Percentiles rank a stretch among this genome's conserved stretches.
These are phyloP conservation scores for Phytophthora chlamydospora DNA, from an alignment of 352 stramenopile genomes.

Conservation along the genomic window DNA sequence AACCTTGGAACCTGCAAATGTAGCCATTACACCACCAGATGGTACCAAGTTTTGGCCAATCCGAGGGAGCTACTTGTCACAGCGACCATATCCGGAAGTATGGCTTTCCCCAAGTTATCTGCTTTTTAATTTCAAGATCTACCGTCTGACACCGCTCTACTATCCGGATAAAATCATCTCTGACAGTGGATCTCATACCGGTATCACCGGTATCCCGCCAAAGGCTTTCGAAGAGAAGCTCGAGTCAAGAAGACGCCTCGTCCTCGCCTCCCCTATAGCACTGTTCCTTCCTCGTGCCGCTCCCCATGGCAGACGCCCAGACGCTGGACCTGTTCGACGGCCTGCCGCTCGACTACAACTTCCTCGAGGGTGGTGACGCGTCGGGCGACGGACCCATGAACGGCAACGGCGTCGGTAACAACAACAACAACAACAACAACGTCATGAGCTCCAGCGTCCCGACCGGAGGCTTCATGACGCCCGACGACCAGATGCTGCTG, in stretches of 20 bases:
- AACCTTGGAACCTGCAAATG: neutral
- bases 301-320: slow-evolving; percentile 47
- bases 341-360: slow-evolving; percentile 59
- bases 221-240: neutral
- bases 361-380: slow-evolving; percentile 32
- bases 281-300: slow-evolving; percentile 9
- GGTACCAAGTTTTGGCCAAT: slow-evolving; percentile 1
- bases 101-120: too few relatives aligned
- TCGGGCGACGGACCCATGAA: slow-evolving; percentile 6
- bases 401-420: neutral
- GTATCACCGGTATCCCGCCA: slow-evolving; percentile 10
- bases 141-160: too few relatives aligned
- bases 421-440: too few relatives aligned
- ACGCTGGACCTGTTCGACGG: slow-evolving; percentile 57
- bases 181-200: neutral
- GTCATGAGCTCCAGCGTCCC: neutral
- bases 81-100: neutral
- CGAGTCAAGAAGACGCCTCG: slow-evolving; percentile 12
- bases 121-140: too few relatives aligned
- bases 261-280: slow-evolving; percentile 17
- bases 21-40: slow-evolving; percentile 2
- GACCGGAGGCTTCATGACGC: slow-evolving; percentile 18
- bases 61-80: neutral
- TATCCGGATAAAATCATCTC: neutral
- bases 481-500: slow-evolving; percentile 56